phyloP scores from a whole-genome alignment of 345 rosid genomes.

The Salix caprea region DNA sequence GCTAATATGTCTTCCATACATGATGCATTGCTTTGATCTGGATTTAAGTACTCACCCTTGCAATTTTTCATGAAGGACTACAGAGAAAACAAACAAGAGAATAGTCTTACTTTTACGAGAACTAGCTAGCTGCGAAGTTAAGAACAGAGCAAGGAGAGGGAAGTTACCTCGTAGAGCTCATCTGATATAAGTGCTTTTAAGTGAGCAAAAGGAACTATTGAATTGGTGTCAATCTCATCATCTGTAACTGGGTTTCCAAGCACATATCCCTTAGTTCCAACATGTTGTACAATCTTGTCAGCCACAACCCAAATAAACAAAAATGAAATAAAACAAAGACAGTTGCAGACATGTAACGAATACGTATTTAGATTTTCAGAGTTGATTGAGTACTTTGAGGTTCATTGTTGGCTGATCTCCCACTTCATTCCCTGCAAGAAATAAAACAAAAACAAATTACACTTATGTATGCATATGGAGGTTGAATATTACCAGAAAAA shows the following conservation, averaged over 20 bases:
- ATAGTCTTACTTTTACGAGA: neutral
- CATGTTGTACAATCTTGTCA: neutral
- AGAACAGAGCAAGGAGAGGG: neutral
- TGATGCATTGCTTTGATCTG: constrained; percentile 9
- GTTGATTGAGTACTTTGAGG: constrained; percentile 8
- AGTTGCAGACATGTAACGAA: neutral
- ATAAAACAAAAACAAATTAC: neutral
- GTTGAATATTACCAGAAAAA: neutral
- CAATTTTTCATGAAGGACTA: constrained; percentile 25
- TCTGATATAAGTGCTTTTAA: constrained; percentile 6
- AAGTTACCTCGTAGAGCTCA: constrained; percentile 26
- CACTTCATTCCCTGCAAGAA: constrained; percentile 3
- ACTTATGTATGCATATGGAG: neutral
- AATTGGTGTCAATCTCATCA: neutral
- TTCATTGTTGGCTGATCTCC: constrained; percentile 7
- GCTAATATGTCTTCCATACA: constrained; percentile 13
- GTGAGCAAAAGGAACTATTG: constrained; percentile 17
- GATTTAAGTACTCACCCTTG: constrained; percentile 20
- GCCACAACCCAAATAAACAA: neutral
- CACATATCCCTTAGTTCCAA: constrained; percentile 1
- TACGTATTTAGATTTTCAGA: neutral
- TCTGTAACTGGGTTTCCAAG: constrained; percentile 5
- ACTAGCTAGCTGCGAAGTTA: neutral
- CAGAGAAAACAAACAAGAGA: neutral
- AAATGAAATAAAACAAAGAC: neutral